Conservation (phyloP, 805 yeast species). For the Candida corydali region DNA sequence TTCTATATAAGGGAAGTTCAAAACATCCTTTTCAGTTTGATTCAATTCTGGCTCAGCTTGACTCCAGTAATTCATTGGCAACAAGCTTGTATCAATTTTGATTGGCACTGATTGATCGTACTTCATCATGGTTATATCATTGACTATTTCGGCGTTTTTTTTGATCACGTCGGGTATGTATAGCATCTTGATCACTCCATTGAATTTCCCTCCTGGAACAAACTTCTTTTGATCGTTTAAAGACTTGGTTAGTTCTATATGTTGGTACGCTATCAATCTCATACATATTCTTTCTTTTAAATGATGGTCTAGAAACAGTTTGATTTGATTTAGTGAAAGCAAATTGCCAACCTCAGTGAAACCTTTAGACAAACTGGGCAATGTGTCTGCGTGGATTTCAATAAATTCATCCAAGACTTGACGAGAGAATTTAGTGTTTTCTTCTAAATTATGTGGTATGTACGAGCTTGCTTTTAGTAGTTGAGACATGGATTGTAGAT, state of each 20-base stretch:
- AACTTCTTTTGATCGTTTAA: constrained; percentile 29
- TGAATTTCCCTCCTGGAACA: constrained; percentile 52
- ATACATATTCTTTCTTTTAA: constrained; percentile 80
- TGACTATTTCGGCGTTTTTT: constrained; percentile 68
- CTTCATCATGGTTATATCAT: constrained; percentile 77
- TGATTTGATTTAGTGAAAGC: constrained; percentile 46
- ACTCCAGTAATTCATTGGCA: constrained; percentile 26
- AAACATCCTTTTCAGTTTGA: constrained; percentile 46
- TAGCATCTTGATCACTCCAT: constrained; percentile 59
- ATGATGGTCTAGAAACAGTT: constrained; percentile 68
- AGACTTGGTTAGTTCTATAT: constrained; percentile 53
- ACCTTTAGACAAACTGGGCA: constrained; percentile 79
- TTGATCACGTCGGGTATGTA: constrained; percentile 60
- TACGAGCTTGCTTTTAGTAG: constrained; percentile 30
- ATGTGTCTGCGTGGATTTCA: constrained; percentile 77
- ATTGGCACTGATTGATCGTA: constrained; percentile 72
- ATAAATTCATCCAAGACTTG: constrained; percentile 54
- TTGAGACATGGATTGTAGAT: constrained; percentile 59
- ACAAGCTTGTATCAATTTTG: constrained; percentile 43
- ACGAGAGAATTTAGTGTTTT: constrained; percentile 50
- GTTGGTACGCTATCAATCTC: constrained; percentile 84
- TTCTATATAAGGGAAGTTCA: constrained; percentile 72
- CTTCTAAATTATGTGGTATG: constrained; percentile 44
- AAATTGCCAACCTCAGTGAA: constrained; percentile 59
- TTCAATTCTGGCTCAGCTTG: constrained; percentile 19